A percentile compares a stretch with the other conserved stretches of the same genome.
Evolutionary conservation across 2,329 filamentous ascomycete species (phyloP).

Genomic region (Penicillium psychrosexuale): DNA sequence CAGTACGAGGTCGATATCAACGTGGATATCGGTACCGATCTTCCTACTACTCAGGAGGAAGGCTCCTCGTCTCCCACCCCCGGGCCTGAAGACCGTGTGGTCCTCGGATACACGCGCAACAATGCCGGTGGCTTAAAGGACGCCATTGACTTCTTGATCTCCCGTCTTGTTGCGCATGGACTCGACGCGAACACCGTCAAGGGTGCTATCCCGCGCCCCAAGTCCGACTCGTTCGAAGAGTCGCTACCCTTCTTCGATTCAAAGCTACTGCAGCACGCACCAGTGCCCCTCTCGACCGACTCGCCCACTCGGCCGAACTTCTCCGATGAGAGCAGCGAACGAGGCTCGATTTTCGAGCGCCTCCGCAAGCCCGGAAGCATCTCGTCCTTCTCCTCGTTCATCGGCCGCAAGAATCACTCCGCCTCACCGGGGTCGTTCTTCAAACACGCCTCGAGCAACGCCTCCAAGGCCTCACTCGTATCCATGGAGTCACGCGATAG

Average conservation of each 20-base stretch:
- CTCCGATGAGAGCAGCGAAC: constrained; percentile 74
- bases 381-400: constrained; percentile 91
- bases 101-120: constrained; percentile 89
- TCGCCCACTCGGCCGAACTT: constrained; percentile 86
- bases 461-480: constrained; percentile 91
- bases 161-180: constrained; percentile 79
- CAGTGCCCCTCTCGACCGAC: constrained; percentile 74
- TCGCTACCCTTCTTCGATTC: constrained; percentile 96
- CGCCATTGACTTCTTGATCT: constrained; percentile 89
- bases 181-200: constrained; percentile 85
- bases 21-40: constrained; percentile 53
- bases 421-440: constrained; percentile 84
- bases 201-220: constrained; percentile 93
- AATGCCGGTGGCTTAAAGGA: constrained; percentile 94
- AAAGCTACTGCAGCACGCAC: constrained; percentile 90
- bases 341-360: constrained; percentile 81
- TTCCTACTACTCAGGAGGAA: constrained; percentile 26
- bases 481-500: constrained; percentile 94
- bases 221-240: constrained; percentile 98
- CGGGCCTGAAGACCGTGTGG: constrained; percentile 54
- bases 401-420: constrained; percentile 91
- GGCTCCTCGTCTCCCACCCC: constrained; percentile 45
- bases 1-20: constrained; percentile 90
- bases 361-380: constrained; percentile 93
- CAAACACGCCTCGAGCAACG: constrained; percentile 83